Evolutionary conservation across 768 basidiomycete species (phyloP).

Genomic region (Holtermanniella nyarrowii): DNA sequence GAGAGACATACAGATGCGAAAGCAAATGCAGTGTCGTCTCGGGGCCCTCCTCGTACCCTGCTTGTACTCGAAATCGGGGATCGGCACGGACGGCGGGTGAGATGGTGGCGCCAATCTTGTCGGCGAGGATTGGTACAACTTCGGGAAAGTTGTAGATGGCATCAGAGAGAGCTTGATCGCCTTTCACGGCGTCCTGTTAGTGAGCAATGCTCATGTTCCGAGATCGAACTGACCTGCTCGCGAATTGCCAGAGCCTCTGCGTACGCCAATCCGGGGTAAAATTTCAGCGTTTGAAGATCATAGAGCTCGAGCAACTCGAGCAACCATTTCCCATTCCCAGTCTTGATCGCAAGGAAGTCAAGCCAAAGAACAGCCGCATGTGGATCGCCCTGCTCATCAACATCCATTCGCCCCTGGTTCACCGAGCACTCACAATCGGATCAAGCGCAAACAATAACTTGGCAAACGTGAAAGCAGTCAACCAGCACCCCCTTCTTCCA

Average conservation of each 20-base stretch:
- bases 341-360: conserved; percentile 74
- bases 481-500: conserved; percentile 74
- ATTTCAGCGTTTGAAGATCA: conserved; percentile 47
- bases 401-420: background rate
- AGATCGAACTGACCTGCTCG: conserved; percentile 43
- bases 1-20: conserved; percentile 75
- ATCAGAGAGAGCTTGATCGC: conserved; percentile 58
- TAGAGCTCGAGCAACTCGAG: conserved; percentile 51
- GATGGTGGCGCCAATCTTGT: conserved; percentile 66
- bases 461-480: conserved; percentile 85
- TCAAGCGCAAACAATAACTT: conserved; percentile 76
- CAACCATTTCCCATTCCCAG: conserved; percentile 70
- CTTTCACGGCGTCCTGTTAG: conserved; percentile 50
- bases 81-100: conserved; percentile 53
- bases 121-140: conserved; percentile 68
- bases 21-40: conserved; percentile 55
- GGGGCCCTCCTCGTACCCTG: conserved; percentile 54
- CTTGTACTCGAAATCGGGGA: conserved; percentile 58
- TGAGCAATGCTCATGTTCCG: conserved; percentile 1
- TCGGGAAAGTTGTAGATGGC: conserved; percentile 72
- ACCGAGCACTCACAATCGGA: conserved; percentile 43
- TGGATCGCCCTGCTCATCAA: conserved; percentile 52
- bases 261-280: conserved; percentile 54
- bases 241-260: conserved; percentile 51
- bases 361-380: conserved; percentile 68